Evolutionary conservation across 2,329 filamentous ascomycete genomes (phyloP).

Genomic region (Hypomyces rosellus): DNA sequence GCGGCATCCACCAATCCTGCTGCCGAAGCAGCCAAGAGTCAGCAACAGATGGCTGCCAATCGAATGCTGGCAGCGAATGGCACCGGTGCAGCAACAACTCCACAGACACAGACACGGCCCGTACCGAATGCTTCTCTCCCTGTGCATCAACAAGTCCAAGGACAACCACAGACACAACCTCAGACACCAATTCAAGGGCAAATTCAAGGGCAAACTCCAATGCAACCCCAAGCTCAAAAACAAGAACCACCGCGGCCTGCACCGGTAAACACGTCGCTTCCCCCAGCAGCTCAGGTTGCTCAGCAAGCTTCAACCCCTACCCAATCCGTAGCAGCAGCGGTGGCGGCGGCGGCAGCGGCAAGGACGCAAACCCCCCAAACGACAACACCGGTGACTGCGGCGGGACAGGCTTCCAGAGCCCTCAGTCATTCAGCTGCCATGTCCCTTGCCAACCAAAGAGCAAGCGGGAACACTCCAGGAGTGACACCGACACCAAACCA

Average conservation of each 20-base stretch:
- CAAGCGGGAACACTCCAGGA: slow-evolving; percentile 27
- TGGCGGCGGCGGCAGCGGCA: slow-evolving; percentile 18
- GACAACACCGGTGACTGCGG: slow-evolving; percentile 29
- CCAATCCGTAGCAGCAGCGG: slow-evolving; percentile 38
- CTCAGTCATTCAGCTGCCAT: slow-evolving; percentile 46
- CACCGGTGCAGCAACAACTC: slow-evolving; percentile 15
- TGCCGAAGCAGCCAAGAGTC: slow-evolving; percentile 42
- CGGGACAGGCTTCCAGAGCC: slow-evolving; percentile 32
- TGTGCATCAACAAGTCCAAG: slow-evolving; percentile 20
- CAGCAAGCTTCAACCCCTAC: slow-evolving; percentile 40
- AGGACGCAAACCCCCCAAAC: slow-evolving; percentile 47
- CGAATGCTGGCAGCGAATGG: slow-evolving; percentile 26
- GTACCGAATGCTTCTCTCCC: slow-evolving; percentile 20
- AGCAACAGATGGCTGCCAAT: slow-evolving; percentile 26
- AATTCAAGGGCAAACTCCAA: slow-evolving; percentile 14
- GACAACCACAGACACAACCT: slow-evolving; percentile 21
- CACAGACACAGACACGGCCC: slow-evolving; percentile 23
- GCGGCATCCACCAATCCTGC: slow-evolving; percentile 38
- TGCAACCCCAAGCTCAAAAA: slow-evolving; percentile 20
- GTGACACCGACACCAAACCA: slow-evolving; percentile 25
- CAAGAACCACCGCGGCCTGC: slow-evolving; percentile 32
- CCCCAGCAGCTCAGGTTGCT: slow-evolving; percentile 25
- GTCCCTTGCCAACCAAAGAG: slow-evolving; percentile 40
- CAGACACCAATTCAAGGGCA: slow-evolving; percentile 23
- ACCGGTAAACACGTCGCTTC: slow-evolving; percentile 43